These are phyloP conservation scores for Blastomyces gilchristii DNA, from an alignment of 2,329 filamentous ascomycete genomes.

Conservation along the genomic window DNA sequence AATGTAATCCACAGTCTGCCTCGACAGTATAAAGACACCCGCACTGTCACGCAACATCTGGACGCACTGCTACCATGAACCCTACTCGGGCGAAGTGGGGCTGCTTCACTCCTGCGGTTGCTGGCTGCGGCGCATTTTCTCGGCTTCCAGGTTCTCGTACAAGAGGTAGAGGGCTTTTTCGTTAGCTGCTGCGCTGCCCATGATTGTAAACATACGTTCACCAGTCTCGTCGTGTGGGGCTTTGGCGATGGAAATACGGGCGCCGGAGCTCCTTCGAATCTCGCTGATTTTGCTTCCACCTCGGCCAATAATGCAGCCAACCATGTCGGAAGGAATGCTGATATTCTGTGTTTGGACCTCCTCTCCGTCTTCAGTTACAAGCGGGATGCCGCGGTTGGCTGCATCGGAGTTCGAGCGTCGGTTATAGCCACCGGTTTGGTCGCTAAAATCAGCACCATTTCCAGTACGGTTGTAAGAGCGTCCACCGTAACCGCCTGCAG, in stretches of 20 bases:
- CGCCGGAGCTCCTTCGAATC: slow-evolving; percentile 92
- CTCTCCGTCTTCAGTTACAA: slow-evolving; percentile 90
- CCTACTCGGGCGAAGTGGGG: not conserved
- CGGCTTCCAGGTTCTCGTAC: slow-evolving; percentile 97
- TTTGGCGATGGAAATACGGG: slow-evolving; percentile 96
- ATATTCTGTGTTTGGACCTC: slow-evolving; percentile 99
- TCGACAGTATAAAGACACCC: not conserved
- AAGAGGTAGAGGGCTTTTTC: slow-evolving; percentile 92
- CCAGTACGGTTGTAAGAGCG: slow-evolving; percentile 84
- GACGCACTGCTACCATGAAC: not conserved
- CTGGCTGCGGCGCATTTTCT: slow-evolving; percentile 96
- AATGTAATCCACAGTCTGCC: not conserved
- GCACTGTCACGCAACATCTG: not conserved
- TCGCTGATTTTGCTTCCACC: slow-evolving; percentile 96
- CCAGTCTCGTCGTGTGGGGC: slow-evolving; percentile 93
- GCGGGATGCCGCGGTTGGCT: slow-evolving; percentile 67
- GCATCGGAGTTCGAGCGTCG: slow-evolving; percentile 78
- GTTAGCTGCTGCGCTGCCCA: slow-evolving; percentile 85
- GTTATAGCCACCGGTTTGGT: slow-evolving; percentile 59
- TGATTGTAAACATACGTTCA: slow-evolving; percentile 99
- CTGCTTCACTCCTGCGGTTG: slow-evolving; percentile 46
- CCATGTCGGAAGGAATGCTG: slow-evolving; percentile 98
- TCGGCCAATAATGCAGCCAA: slow-evolving; percentile 96
- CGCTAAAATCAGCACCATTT: slow-evolving; percentile 95
- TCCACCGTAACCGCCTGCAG: slow-evolving; percentile 45